Base-by-base conservation (phyloP, 208 protist genomes). In the Zelonia costaricensis region DNA sequence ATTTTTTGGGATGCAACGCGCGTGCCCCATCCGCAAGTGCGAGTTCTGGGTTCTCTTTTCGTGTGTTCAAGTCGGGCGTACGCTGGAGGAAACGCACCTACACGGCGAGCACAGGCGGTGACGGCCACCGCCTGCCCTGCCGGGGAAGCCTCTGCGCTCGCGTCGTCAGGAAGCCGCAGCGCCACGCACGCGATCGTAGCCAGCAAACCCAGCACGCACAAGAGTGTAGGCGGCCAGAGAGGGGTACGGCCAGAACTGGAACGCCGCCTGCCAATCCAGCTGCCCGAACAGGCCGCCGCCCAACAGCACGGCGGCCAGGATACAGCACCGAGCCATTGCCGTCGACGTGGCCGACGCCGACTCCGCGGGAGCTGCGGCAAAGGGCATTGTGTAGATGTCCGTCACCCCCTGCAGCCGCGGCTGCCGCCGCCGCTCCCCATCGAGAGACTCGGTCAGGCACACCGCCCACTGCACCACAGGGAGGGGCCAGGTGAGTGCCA, bases 201-300 rank as follows among this genome's bases (percentile, higher is more conserved):
- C 31, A 2, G 28, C 9, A 4, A 57, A 42, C 43, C 20, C 51
- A 28, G 18, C 35, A 4, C 35, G 30, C 2, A 20, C 51, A 23
- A 42, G 20, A 6, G 56, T 7, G 60, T 74, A 78, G 25, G 64
- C 59, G 6, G 22, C 10, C 18, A 90, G 25, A 20, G 78, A 76
- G 8, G 83, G 79, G 22, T 77, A 66, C 13, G 84, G 84, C 84
- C 84, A 91, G n/a, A 45, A 31, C 43, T 81, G 80, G 54, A 74
- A 85, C 36, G 60, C 58, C 22, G 68, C 39, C 8, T 74, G 64
- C 80, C 77, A 85, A 31, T 86, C 84, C 30, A 85, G 43, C 38
- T 87, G 76, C 39, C 75, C 76, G 39, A 74, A 65, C 2, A 85
- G 67, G 9, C 74, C 62, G 12, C 84, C 77, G 13, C 70, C 16